Conservation (phyloP, 345 rosid species). For the Pelargonium nanum region DNA sequence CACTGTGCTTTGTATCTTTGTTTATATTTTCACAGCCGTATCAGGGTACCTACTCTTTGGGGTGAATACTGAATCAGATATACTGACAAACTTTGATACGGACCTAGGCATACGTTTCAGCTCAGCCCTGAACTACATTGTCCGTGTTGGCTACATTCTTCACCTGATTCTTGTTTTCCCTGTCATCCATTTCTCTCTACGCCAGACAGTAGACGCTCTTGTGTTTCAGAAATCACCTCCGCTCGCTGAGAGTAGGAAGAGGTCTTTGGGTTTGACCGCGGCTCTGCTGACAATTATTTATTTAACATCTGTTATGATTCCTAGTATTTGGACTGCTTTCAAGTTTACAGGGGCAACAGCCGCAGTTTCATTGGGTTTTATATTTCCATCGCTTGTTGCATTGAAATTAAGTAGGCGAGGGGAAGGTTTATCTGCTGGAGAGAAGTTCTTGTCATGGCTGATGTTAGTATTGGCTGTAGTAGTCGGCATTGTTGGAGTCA, state of each 20-base stretch:
- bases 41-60: slow-evolving; percentile 91
- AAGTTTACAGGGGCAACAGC: slow-evolving; percentile 98
- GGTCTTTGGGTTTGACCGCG: slow-evolving; percentile 58
- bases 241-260: slow-evolving; percentile 62
- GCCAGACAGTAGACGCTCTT: slow-evolving; percentile 70
- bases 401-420: slow-evolving; percentile 45
- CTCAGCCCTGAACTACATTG: slow-evolving; percentile 69
- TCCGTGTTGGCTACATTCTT: slow-evolving; percentile 76
- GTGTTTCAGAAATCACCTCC: slow-evolving; percentile 66
- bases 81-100: slow-evolving; percentile 78
- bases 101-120: slow-evolving; percentile 81
- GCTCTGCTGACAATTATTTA: slow-evolving; percentile 49
- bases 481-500: slow-evolving; percentile 64
- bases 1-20: slow-evolving; percentile 48
- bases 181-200: slow-evolving; percentile 81
- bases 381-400: slow-evolving; percentile 79
- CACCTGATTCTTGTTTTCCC: slow-evolving; percentile 97
- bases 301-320: slow-evolving; percentile 82
- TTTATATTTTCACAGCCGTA: slow-evolving; percentile 62
- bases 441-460: slow-evolving; percentile 46
- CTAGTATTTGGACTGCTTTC: slow-evolving; percentile 95
- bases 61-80: slow-evolving; percentile 66
- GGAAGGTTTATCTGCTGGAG: slow-evolving; percentile 34
- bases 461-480: slow-evolving; percentile 63
- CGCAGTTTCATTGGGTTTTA: slow-evolving; percentile 88